Evolutionary conservation across 768 basidiomycete species (phyloP).

Genomic region (Tulasnella sp.): DNA sequence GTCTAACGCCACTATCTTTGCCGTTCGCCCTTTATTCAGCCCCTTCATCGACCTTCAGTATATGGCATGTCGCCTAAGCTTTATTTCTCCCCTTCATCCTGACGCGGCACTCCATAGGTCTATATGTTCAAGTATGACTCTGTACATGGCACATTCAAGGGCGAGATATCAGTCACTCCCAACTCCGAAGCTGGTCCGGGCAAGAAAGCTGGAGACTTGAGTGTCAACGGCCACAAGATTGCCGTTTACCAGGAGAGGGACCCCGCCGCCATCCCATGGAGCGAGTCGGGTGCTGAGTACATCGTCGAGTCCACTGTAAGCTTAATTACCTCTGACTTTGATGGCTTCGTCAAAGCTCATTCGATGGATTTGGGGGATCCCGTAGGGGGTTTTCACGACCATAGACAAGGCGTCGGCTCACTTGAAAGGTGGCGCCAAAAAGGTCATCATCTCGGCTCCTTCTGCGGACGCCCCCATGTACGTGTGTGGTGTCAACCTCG

Average conservation of each 20-base stretch:
- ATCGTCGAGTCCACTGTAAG: slow-evolving; percentile 91
- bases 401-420: slow-evolving; percentile 87
- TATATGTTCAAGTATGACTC: slow-evolving; percentile 99
- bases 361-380: neutral
- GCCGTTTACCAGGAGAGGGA: slow-evolving; percentile 80
- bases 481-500: slow-evolving; percentile 93
- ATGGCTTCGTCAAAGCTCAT: neutral
- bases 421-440: slow-evolving; percentile 98
- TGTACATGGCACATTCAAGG: slow-evolving; percentile 90
- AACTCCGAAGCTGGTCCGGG: slow-evolving; percentile 41
- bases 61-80: slow-evolving; percentile 60
- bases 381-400: slow-evolving; percentile 94
- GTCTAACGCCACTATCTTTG: too few relatives aligned
- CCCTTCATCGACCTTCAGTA: slow-evolving; percentile 97
- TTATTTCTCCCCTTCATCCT: neutral
- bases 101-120: slow-evolving; percentile 49
- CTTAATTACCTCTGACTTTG: slow-evolving; percentile 26
- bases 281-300: slow-evolving; percentile 77
- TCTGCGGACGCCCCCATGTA: slow-evolving; percentile 97
- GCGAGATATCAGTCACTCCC: slow-evolving; percentile 48
- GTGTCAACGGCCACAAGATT: slow-evolving; percentile 75
- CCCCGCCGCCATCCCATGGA: slow-evolving; percentile 82
- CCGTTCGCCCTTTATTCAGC: slow-evolving; percentile 54
- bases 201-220: slow-evolving; percentile 79
- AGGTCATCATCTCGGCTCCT: slow-evolving; percentile 98